These are phyloP conservation scores for Sporothrix pallida DNA, from an alignment of 2,329 filamentous ascomycete genomes.

Conservation along the genomic window DNA sequence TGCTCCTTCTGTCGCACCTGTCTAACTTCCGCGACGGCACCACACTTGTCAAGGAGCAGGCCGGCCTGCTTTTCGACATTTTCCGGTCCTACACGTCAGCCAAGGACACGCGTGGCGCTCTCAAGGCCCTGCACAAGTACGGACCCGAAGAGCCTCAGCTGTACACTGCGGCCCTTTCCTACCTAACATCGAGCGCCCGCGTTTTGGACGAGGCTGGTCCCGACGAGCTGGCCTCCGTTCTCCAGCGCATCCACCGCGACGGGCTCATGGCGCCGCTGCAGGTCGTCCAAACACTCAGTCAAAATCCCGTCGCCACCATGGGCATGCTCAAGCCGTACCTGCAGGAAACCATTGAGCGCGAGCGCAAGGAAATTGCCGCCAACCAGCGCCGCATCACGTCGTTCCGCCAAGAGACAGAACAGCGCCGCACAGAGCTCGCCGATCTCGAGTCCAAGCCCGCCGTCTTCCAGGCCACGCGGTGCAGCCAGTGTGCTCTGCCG, in stretches of 20 bases:
- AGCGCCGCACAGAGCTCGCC: conserved; percentile 77
- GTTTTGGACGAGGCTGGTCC: conserved; percentile 84
- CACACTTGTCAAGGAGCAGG: conserved; percentile 89
- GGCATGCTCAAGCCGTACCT: conserved; percentile 96
- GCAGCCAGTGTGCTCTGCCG: conserved; percentile 76
- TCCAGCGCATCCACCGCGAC: conserved; percentile 86
- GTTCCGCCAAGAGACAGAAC: conserved; percentile 81
- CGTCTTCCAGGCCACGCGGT: conserved; percentile 89
- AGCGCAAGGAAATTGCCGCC: conserved; percentile 79
- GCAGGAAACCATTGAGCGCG: conserved; percentile 83
- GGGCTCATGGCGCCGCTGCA: conserved; percentile 94
- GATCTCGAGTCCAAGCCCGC: conserved; percentile 80
- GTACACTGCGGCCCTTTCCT: conserved; percentile 89
- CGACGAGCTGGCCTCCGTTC: conserved; percentile 78
- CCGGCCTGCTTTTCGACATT: conserved; percentile 90
- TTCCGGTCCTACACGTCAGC: conserved; percentile 95
- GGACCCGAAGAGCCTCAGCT: conserved; percentile 88
- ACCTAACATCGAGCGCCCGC: conserved; percentile 83
- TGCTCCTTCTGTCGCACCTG: conserved; percentile 88
- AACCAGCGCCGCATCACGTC: conserved; percentile 83
- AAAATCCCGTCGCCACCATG: conserved; percentile 82
- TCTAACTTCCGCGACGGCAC: conserved; percentile 90
- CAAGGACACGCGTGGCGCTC: conserved; percentile 87
- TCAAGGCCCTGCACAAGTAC: conserved; percentile 89
- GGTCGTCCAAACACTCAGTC: conserved; percentile 87